These are phyloP conservation scores for Eucalyptus curtisii DNA, from an alignment of 345 rosid genomes.

Conservation along the genomic window DNA sequence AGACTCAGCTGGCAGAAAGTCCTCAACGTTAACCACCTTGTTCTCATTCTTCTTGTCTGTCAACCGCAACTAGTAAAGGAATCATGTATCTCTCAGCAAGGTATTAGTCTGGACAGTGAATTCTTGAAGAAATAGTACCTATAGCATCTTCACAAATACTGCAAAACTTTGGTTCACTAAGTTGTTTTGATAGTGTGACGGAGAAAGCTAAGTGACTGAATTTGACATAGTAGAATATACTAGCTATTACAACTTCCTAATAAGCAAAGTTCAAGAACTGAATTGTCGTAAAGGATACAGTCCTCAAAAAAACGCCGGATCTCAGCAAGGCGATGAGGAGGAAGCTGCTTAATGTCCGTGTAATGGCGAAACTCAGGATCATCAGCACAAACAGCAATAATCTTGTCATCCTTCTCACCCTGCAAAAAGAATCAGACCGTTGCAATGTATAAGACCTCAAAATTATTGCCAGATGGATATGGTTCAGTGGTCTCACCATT, in stretches of 20 bases:
- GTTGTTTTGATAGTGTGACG: background rate
- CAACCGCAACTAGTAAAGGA: slow-evolving; percentile 20
- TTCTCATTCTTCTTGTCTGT: slow-evolving; percentile 98
- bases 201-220: background rate
- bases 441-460: background rate
- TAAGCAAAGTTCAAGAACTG: background rate
- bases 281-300: slow-evolving; percentile 43
- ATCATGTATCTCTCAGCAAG: background rate
- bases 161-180: background rate
- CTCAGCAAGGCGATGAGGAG: slow-evolving; percentile 98
- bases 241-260: background rate
- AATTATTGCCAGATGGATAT: background rate
- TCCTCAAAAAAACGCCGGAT: slow-evolving; percentile 98
- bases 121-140: background rate
- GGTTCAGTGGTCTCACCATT: background rate
- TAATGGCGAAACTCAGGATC: slow-evolving; percentile 98
- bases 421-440: slow-evolving; percentile 1
- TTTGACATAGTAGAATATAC: background rate
- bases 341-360: slow-evolving; percentile 86
- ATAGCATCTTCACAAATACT: background rate
- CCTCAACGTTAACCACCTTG: slow-evolving; percentile 90
- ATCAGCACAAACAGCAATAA: slow-evolving; percentile 97
- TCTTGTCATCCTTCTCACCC: slow-evolving; percentile 99
- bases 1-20: slow-evolving; percentile 71
- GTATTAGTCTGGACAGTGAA: background rate